Conservation (phyloP, 495 filamentous ascomycete genomes). For the Talaromyces proteolyticus region DNA sequence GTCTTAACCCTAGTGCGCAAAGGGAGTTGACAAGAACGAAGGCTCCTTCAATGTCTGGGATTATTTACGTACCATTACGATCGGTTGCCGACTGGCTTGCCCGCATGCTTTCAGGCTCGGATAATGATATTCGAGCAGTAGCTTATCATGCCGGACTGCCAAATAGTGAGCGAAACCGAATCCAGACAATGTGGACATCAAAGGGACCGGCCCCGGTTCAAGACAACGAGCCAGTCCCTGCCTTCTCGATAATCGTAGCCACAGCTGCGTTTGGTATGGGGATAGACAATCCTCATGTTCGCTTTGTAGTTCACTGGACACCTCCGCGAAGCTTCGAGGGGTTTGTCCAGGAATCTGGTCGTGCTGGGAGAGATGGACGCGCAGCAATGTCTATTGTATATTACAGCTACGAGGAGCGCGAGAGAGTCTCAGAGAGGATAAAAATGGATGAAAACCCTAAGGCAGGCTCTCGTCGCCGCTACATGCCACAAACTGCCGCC, state of each 20-base stretch:
- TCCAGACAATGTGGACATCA: constrained; percentile 65
- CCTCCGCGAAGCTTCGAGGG: constrained; percentile 90
- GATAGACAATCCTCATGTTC: constrained; percentile 89
- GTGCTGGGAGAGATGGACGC: constrained; percentile 84
- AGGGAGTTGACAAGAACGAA: constrained; percentile 33
- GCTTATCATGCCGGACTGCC: constrained; percentile 47
- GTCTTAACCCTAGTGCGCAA: constrained; percentile 28
- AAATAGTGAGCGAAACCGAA: constrained; percentile 32
- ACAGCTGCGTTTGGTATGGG: constrained; percentile 98
- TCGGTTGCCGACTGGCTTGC: constrained; percentile 66
- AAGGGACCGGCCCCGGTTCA: constrained; percentile 37
- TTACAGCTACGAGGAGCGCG: constrained; percentile 78
- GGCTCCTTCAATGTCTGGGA: constrained; percentile 67
- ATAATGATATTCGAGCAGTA: constrained; percentile 34
- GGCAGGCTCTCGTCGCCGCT: constrained; percentile 10
- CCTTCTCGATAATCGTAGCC: constrained; percentile 87
- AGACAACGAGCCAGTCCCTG: constrained; percentile 16
- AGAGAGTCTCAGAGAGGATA: constrained; percentile 57
- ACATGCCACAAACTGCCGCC: constrained; percentile 8
- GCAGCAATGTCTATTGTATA: constrained; percentile 83
- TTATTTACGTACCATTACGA: constrained; percentile 83
- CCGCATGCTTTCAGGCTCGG: constrained; percentile 20
- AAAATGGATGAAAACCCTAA: constrained; percentile 29
- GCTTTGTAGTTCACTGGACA: constrained; percentile 92
- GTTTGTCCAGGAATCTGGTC: constrained; percentile 91